Conservation (phyloP, 2,329 filamentous ascomycete genomes). For the Trichoderma koningiopsis region DNA sequence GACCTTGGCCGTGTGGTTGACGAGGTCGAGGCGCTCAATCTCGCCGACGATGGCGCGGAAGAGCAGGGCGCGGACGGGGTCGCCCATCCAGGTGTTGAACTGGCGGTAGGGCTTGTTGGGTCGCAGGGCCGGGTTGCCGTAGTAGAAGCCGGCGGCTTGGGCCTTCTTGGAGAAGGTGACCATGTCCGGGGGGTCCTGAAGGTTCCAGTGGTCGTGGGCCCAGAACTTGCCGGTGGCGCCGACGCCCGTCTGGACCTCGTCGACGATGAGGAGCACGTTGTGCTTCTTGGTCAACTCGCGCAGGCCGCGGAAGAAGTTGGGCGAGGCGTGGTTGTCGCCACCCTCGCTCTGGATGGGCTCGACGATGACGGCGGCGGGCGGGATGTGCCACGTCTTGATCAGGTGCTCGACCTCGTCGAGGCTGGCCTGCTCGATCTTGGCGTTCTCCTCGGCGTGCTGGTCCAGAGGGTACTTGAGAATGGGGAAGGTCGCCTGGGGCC, state of each 20-base stretch:
- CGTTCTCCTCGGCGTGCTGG: constrained; percentile 77
- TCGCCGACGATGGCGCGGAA: constrained; percentile 86
- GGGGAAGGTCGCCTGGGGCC: constrained; percentile 89
- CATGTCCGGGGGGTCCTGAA: constrained; percentile 80
- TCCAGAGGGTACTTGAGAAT: constrained; percentile 83
- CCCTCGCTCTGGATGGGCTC: constrained; percentile 94
- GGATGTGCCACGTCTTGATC: constrained; percentile 75
- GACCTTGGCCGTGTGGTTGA: constrained; percentile 74
- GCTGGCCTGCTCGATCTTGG: constrained; percentile 76
- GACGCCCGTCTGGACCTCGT: constrained; percentile 92
- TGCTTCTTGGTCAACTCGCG: constrained; percentile 77
- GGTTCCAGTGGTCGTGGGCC: constrained; percentile 94
- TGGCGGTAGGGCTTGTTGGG: constrained; percentile 94
- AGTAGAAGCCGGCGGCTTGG: constrained; percentile 92
- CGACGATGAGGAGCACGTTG: constrained; percentile 82
- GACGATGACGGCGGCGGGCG: constrained; percentile 79
- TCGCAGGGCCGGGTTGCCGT: constrained; percentile 73
- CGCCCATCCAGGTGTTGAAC: constrained; percentile 98
- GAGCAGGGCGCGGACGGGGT: constrained; percentile 79
- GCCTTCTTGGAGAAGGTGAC: constrained; percentile 97
- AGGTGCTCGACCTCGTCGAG: constrained; percentile 82
- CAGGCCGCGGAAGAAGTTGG: constrained; percentile 82
- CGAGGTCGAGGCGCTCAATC: constrained; percentile 74
- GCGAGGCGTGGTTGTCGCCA: constrained; percentile 90
- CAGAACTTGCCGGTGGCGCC: constrained; percentile 94